Evolutionary conservation across 306 rosid genomes (phyloP), one percentile per base, ranked within the genome.

Genomic region (Rosa multiflora): DNA sequence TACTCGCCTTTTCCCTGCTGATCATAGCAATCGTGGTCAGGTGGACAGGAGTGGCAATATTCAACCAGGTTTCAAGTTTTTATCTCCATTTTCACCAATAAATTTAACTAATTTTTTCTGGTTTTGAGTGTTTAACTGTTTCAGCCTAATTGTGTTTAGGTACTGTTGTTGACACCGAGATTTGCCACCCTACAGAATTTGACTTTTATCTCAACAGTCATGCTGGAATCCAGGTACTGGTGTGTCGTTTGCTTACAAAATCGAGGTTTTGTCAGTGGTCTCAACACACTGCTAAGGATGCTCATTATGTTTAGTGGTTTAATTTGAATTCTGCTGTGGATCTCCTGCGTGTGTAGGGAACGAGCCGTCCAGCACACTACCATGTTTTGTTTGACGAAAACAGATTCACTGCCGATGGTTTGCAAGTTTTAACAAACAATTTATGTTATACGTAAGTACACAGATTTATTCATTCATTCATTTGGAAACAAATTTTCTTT

Each of bases 131-230:
- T 5, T 67, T 47, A 52, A 7, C 56, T 35, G 73, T 35, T 6
- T 80, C 8, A 55, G 8, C 6, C 18, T 59, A 52, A 55, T 72
- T 64, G 43, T 10, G 0, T 63, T 6, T 64, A 91, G 99, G 98
- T 1, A 95, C 98, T 5, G 96, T 95, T 8, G 98, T 92, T 0
- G 99, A 92, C n/a, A 88, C 85, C 0, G 2, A 26, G 0, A 90
- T 90, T 47, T 94, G 97, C 47, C 97, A 94, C 14, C 97, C 97
- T 0, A 79, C 91, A 0, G 92, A 87, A 7, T 85, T 88, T 39
- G 96, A 91, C 73, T 94, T 94, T 52, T 94, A 88, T 37, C 90
- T 94, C 11, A 89, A 90, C 44, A 94, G 97, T 70, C 97, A 94
- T 76, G 93, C 96, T 1, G 97, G 90, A 46, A 91, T 89, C 26